Evolutionary conservation across 495 filamentous ascomycete species (phyloP).

Genomic region (Letharia columbiana): DNA sequence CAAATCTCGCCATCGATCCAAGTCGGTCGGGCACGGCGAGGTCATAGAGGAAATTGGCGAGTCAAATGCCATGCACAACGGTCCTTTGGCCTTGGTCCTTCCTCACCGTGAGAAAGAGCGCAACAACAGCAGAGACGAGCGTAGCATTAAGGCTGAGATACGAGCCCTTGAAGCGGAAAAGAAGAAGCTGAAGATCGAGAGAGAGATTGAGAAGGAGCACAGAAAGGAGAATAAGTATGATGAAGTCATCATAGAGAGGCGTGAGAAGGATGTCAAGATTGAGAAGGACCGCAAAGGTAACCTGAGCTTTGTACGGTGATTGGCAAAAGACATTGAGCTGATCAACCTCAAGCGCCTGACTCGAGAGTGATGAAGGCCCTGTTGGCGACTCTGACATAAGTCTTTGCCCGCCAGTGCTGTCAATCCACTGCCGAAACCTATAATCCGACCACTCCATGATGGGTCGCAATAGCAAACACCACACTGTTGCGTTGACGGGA

Average conservation of each 20-base stretch:
- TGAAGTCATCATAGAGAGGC: conserved; percentile 42
- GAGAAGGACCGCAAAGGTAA: conserved; percentile 84
- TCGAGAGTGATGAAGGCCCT: conserved; percentile 61
- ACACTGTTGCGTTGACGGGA: neutral
- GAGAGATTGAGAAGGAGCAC: conserved; percentile 30
- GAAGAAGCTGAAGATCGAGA: conserved; percentile 35
- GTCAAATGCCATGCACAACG: conserved; percentile 42
- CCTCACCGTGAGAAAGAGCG: conserved; percentile 32
- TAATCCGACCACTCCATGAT: neutral
- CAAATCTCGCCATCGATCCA: conserved; percentile 30
- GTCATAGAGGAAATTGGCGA: conserved; percentile 36
- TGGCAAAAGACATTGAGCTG: conserved; percentile 22
- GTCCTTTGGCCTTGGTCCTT: conserved; percentile 48
- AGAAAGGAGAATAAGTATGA: conserved; percentile 47
- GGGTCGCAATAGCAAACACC: neutral
- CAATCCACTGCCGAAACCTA: neutral
- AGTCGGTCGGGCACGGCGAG: conserved; percentile 29
- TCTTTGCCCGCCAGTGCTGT: neutral
- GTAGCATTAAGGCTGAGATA: conserved; percentile 53
- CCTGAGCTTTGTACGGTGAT: conserved; percentile 48
- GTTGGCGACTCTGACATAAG: conserved; percentile 65
- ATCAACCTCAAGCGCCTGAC: conserved; percentile 41
- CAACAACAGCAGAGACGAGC: conserved; percentile 33
- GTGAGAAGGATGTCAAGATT: conserved; percentile 51
- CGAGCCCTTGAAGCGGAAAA: conserved; percentile 46